phyloP scores from a whole-genome alignment of 768 basidiomycete species.

The Lactifluus rugatus region DNA sequence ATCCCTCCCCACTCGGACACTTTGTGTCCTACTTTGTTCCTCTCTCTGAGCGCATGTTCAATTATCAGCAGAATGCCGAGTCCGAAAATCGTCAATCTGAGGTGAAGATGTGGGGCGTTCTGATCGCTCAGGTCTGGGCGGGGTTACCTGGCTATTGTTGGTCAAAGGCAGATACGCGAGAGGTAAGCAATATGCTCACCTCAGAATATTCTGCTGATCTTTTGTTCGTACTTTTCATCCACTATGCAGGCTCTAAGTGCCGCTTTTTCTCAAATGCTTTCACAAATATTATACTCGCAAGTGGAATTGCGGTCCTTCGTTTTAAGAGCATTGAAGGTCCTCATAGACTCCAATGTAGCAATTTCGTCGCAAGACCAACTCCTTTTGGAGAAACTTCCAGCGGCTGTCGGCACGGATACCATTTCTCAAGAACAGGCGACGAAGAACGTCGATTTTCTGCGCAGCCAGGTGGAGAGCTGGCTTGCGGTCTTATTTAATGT shows the following conservation, averaged over 20 bases:
- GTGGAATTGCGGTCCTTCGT: slow-evolving; percentile 74
- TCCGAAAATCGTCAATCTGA: slow-evolving; percentile 65
- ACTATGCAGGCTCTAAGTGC: slow-evolving; percentile 56
- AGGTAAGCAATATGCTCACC: slow-evolving; percentile 34
- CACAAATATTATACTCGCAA: slow-evolving; percentile 88
- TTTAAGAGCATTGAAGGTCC: slow-evolving; percentile 65
- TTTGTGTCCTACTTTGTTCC: slow-evolving; percentile 90
- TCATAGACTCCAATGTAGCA: slow-evolving; percentile 72
- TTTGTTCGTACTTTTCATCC: background rate
- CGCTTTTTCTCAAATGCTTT: slow-evolving; percentile 79
- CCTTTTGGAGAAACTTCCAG: slow-evolving; percentile 22
- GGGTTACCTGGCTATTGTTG: slow-evolving; percentile 89
- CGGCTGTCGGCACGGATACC: slow-evolving; percentile 24
- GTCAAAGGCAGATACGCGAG: slow-evolving; percentile 60
- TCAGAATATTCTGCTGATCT: background rate
- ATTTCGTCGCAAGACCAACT: slow-evolving; percentile 35
- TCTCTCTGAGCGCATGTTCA: slow-evolving; percentile 87
- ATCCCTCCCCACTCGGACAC: slow-evolving; percentile 73
- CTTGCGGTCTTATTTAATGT: slow-evolving; percentile 94
- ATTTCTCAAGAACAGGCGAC: slow-evolving; percentile 52
- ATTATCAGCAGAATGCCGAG: slow-evolving; percentile 74
- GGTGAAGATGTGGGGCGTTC: slow-evolving; percentile 91
- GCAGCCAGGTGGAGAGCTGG: slow-evolving; percentile 81
- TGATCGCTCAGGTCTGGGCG: slow-evolving; percentile 89
- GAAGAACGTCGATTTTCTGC: slow-evolving; percentile 62